Percentiles rank a stretch among this genome's conserved stretches.
Evolutionary conservation across 73 alveolate genomes (phyloP).

Genomic region (Paraurostyla sp.): DNA sequence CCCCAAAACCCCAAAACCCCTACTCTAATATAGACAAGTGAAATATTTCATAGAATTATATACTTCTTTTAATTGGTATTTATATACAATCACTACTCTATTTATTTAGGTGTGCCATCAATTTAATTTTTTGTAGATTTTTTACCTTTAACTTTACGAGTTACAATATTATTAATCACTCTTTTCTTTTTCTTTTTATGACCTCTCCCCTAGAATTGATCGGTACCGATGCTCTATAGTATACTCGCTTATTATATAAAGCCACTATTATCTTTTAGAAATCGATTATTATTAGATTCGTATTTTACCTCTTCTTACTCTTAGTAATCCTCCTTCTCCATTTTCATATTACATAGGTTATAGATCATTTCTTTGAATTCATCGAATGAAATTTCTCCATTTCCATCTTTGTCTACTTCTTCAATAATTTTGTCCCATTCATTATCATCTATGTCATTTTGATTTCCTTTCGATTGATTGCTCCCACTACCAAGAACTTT

Average conservation of each 20-base stretch:
- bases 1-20: no score
- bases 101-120: no score
- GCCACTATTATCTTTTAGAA: not conserved
- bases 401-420: constrained; percentile 68
- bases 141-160: not conserved
- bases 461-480: not conserved
- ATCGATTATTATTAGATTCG: no score
- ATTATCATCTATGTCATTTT: constrained; percentile 31
- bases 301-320: not conserved
- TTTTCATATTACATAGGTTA: constrained; percentile 36
- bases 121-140: constrained; percentile 23
- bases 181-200: not conserved
- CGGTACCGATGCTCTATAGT: constrained; percentile 37
- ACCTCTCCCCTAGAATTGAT: not conserved
- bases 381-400: constrained; percentile 58
- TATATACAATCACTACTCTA: no score
- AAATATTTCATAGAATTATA: no score
- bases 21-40: no score
- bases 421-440: constrained; percentile 51
- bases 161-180: not conserved
- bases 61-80: no score
- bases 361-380: constrained; percentile 59
- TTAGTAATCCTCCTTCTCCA: not conserved
- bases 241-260: not conserved
- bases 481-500: constrained; percentile 63